These are phyloP conservation scores for Hericium erinaceus DNA, from an alignment of 768 basidiomycete genomes.

Conservation along the genomic window DNA sequence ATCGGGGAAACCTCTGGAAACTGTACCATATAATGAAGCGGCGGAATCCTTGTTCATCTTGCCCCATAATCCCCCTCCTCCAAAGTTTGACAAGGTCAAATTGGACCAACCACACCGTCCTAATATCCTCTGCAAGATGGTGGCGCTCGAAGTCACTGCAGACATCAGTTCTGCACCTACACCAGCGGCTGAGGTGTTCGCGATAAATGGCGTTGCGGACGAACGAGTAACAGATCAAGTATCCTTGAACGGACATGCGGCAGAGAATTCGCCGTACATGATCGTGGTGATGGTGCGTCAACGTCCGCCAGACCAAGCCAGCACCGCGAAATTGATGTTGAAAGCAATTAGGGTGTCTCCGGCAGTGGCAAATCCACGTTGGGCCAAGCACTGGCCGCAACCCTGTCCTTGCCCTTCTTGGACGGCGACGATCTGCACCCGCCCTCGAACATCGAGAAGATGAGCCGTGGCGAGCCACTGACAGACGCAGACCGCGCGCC, in stretches of 20 bases:
- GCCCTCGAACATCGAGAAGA: slow-evolving; percentile 74
- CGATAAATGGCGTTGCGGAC: neutral
- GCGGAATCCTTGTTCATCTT: no score
- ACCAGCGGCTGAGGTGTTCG: neutral
- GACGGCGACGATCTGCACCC: slow-evolving; percentile 91
- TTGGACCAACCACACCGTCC: no score
- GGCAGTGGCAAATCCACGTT: slow-evolving; percentile 70
- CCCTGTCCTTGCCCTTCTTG: slow-evolving; percentile 61
- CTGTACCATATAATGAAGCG: no score
- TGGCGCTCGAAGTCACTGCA: no score
- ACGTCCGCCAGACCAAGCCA: neutral
- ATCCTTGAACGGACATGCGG: no score
- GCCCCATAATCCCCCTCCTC: no score
- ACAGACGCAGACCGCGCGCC: slow-evolving; percentile 77
- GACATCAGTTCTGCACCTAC: neutral
- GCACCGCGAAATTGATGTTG: neutral
- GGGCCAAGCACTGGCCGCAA: slow-evolving; percentile 47
- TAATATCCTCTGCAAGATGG: no score
- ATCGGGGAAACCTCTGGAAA: no score
- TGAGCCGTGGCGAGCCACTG: slow-evolving; percentile 67
- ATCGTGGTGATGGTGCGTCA: neutral
- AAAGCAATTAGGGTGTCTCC: slow-evolving; percentile 50
- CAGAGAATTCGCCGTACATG: neutral
- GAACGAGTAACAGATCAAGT: no score
- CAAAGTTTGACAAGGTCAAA: no score